Conservation (phyloP, 2,329 filamentous ascomycete genomes). For the Alternaria sp. region DNA sequence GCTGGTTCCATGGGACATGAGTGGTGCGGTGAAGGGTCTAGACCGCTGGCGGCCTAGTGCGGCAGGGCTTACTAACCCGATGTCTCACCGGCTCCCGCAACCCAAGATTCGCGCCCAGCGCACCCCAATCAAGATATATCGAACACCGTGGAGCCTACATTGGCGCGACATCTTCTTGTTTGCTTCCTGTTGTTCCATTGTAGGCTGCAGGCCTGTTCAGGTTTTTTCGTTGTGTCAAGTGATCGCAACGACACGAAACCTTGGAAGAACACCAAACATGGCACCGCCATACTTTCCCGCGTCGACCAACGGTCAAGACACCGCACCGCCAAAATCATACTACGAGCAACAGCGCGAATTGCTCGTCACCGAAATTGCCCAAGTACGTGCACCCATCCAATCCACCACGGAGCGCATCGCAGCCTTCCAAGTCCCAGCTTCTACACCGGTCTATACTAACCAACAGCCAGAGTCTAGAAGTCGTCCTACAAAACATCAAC, state of each 20-base stretch:
- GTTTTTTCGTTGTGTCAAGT: too few relatives aligned
- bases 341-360: conserved; percentile 79
- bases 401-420: conserved; percentile 31
- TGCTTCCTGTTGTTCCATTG: too few relatives aligned
- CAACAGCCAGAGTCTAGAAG: conserved; percentile 69
- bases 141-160: too few relatives aligned
- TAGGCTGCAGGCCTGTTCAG: too few relatives aligned
- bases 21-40: neutral
- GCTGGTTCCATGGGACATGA: neutral
- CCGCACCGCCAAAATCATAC: conserved; percentile 54
- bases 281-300: conserved; percentile 24
- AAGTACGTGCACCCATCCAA: conserved; percentile 54
- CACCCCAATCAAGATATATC: too few relatives aligned
- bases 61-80: too few relatives aligned
- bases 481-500: conserved; percentile 94
- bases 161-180: too few relatives aligned
- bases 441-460: neutral
- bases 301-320: conserved; percentile 25
- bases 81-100: too few relatives aligned
- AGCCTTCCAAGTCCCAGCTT: conserved; percentile 43
- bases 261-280: conserved; percentile 16
- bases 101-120: too few relatives aligned
- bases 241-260: neutral
- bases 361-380: conserved; percentile 74
- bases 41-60: neutral